Evolutionary conservation across 2,329 filamentous ascomycete genomes (phyloP).

Genomic region (Pseudocercospora musae): DNA sequence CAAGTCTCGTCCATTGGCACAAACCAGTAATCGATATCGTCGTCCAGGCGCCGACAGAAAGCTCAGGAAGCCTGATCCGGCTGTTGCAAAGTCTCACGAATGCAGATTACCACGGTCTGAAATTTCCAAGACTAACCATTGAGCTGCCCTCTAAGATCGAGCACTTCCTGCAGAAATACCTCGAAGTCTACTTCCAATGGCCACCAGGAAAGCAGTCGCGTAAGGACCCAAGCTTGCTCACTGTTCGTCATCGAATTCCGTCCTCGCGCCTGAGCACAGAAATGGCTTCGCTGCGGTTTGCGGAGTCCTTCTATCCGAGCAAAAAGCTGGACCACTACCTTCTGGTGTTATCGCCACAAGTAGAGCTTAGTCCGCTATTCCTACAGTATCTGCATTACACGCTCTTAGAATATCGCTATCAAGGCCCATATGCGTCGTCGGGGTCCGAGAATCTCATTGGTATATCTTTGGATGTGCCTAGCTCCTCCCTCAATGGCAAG

Average conservation of each 20-base stretch:
- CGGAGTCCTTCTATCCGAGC: constrained; percentile 84
- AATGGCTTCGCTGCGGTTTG: constrained; percentile 69
- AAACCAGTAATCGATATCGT: constrained; percentile 75
- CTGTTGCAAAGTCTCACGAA: constrained; percentile 71
- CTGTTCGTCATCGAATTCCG: constrained; percentile 70
- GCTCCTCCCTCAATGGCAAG: constrained; percentile 59
- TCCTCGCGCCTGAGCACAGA: constrained; percentile 59
- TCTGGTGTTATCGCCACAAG: constrained; percentile 77
- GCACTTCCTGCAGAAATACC: constrained; percentile 57
- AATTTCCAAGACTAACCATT: constrained; percentile 72
- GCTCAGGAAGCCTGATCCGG: constrained; percentile 71
- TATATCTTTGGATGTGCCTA: constrained; percentile 74
- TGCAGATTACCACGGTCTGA: constrained; percentile 71
- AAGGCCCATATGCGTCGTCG: constrained; percentile 44
- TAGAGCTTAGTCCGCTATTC: constrained; percentile 75
- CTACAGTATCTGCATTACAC: constrained; percentile 82
- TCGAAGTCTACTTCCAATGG: constrained; percentile 64
- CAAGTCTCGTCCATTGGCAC: constrained; percentile 73
- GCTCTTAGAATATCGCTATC: constrained; percentile 71
- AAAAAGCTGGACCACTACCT: constrained; percentile 66
- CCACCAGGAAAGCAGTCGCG: constrained; percentile 55
- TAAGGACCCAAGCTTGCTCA: constrained; percentile 49
- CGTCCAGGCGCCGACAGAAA: constrained; percentile 68
- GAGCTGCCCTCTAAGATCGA: constrained; percentile 75
- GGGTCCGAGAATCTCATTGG: constrained; percentile 62